phyloP scores from a whole-genome alignment of 2,329 filamentous ascomycete genomes.

The Trichocomaceae sp. region DNA sequence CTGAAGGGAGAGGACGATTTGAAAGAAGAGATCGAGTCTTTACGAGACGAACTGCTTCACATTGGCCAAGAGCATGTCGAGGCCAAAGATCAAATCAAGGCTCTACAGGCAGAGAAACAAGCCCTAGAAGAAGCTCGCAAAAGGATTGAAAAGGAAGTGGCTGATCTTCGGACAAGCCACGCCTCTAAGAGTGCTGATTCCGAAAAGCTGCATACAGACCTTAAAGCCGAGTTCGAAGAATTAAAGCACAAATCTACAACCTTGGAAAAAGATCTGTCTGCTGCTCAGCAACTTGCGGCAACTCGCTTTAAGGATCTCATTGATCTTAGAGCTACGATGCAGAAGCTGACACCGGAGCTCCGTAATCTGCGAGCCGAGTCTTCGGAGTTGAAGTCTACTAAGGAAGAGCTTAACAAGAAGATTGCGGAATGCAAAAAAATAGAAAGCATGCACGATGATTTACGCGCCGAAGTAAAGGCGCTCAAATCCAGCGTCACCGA shows the following conservation, averaged over 20 bases:
- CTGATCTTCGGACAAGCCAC: conserved; percentile 46
- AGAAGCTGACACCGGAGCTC: conserved; percentile 81
- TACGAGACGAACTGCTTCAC: conserved; percentile 71
- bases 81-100: conserved; percentile 67
- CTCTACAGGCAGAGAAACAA: conserved; percentile 59
- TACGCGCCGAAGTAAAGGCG: conserved; percentile 65
- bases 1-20: conserved; percentile 71
- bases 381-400: conserved; percentile 63
- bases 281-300: conserved; percentile 78
- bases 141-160: conserved; percentile 65
- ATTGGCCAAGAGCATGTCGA: conserved; percentile 80
- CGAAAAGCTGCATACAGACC: conserved; percentile 46
- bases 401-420: conserved; percentile 64
- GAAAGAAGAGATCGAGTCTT: conserved; percentile 74
- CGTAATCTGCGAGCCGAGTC: conserved; percentile 72
- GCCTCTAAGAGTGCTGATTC: conserved; percentile 42
- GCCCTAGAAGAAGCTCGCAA: conserved; percentile 58
- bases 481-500: conserved; percentile 65
- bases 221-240: conserved; percentile 62
- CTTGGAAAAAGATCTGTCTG: conserved; percentile 75
- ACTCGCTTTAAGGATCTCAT: conserved; percentile 81
- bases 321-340: conserved; percentile 69
- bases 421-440: conserved; percentile 62
- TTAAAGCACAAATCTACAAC: conserved; percentile 63
- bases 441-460: conserved; percentile 74